Evolutionary conservation across 2,329 filamentous ascomycete species (phyloP).

Genomic region (Ceratocystis variospora): DNA sequence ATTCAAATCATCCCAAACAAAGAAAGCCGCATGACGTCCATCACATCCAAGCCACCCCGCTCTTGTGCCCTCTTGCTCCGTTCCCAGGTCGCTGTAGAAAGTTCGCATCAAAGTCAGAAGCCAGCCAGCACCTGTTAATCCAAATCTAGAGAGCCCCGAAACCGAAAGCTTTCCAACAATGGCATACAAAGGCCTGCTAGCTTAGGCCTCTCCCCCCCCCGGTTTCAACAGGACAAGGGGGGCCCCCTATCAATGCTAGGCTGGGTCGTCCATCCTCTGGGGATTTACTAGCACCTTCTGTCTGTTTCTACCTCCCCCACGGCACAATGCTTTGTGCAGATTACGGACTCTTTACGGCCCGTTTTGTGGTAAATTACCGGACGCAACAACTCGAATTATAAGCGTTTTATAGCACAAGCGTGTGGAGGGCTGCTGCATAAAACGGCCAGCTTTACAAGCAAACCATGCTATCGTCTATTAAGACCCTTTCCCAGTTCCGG

Average conservation of each 20-base stretch:
- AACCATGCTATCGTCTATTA: not conserved
- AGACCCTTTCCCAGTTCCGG: not conserved
- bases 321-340: not conserved
- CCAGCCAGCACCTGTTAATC: no score
- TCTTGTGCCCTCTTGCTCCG: no score
- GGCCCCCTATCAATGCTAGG: not conserved
- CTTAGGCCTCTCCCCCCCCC: not conserved
- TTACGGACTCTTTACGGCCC: not conserved
- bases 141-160: not conserved
- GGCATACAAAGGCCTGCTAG: not conserved
- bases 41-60: no score
- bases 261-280: not conserved
- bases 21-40: not conserved
- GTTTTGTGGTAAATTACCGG: constrained; percentile 7
- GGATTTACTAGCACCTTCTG: not conserved
- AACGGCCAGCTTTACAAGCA: not conserved
- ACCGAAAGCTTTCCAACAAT: not conserved
- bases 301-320: not conserved
- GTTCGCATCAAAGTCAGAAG: no score
- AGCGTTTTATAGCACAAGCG: not conserved
- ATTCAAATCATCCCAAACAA: not conserved
- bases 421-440: not conserved
- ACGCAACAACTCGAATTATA: not conserved
- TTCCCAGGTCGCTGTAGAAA: no score
- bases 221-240: not conserved